Evolutionary conservation across 2,329 filamentous ascomycete genomes (phyloP), one percentile per base, ranked within the genome.

Genomic region (Zymoseptoria ardabiliae): DNA sequence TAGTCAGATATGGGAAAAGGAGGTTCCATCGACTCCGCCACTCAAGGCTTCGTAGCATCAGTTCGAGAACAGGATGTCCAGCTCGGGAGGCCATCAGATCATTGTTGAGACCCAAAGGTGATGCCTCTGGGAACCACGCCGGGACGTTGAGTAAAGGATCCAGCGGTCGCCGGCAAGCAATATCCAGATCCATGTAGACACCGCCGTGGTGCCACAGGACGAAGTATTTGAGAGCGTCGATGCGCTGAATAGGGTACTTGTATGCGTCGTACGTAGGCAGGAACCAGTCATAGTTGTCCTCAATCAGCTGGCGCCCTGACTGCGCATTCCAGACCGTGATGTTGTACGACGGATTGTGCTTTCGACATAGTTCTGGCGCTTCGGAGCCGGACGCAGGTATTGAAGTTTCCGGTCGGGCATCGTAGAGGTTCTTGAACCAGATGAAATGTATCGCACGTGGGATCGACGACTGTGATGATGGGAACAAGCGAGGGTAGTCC

Each of bases 171-270:
- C 84, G 81, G 76, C 86, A 89, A 66, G 85, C 85, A 54, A 55
- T 85, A 72, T 92, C 89, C 45, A 91, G 75, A 69, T 92, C 89
- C 65, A 92, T 85, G 72, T 92, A 92, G 57, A 90, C 85, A 45
- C 89, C 89, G 56, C 89, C 89, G 70, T 83, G 91, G 73, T 89
- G 83, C 55, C 85, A 81, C 28, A 92, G 79, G 11, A 91, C 78
- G 70, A 92, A 91, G 75, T 91, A 92, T 58, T 88, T 82, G 66
- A 92, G 21, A 35, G 87, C 79, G 69, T 91, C 88, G 57, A 88
- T 86, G 59, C 88, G 83, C 74, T 91, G 87, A 64, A 91, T 90
- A n/a, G 85, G 84, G 72, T 86, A 88, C 41, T 78, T 79, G 74
- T 91, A 92, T 68, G 79, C 79, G 69, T 90, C 86, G 69, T 88